phyloP scores from a whole-genome alignment of 805 yeast genomes.

The Lipomyces mesembrius region DNA sequence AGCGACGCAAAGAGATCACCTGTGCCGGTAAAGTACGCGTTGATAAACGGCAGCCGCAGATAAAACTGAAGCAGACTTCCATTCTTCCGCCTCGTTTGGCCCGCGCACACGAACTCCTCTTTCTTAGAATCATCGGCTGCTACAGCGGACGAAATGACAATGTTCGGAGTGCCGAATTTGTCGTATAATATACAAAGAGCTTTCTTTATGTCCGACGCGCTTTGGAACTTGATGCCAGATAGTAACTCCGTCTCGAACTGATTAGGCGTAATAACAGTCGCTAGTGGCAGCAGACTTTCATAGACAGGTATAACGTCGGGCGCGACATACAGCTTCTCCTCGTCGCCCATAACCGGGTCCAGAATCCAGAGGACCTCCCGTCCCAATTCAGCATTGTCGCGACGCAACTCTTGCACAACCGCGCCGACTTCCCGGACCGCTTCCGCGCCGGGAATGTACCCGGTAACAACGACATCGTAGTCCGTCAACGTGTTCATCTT shows the following conservation, averaged over 20 bases:
- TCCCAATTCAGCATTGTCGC: conserved; percentile 37
- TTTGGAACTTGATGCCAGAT: conserved; percentile 55
- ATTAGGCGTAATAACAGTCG: conserved; percentile 79
- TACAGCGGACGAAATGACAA: conserved; percentile 68
- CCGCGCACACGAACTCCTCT: conserved; percentile 31
- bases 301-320: conserved; percentile 64
- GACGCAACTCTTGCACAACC: conserved; percentile 48
- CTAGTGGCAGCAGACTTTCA: conserved; percentile 51
- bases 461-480: conserved; percentile 75
- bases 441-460: conserved; percentile 72
- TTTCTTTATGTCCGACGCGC: conserved; percentile 13
- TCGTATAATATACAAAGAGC: conserved; percentile 22
- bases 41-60: conserved; percentile 54
- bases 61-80: conserved; percentile 21
- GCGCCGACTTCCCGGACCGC: conserved; percentile 57
- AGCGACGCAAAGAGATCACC: conserved; percentile 90
- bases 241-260: conserved; percentile 85
- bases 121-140: conserved; percentile 44
- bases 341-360: conserved; percentile 94
- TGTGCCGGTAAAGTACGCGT: conserved; percentile 90
- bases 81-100: conserved; percentile 19
- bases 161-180: conserved; percentile 56
- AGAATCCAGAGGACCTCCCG: conserved; percentile 58
- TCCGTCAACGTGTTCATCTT: conserved; percentile 49
- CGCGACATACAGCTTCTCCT: conserved; percentile 76